Conservation (phyloP, 163 green algal genomes). For the Chloromonas sp. region DNA sequence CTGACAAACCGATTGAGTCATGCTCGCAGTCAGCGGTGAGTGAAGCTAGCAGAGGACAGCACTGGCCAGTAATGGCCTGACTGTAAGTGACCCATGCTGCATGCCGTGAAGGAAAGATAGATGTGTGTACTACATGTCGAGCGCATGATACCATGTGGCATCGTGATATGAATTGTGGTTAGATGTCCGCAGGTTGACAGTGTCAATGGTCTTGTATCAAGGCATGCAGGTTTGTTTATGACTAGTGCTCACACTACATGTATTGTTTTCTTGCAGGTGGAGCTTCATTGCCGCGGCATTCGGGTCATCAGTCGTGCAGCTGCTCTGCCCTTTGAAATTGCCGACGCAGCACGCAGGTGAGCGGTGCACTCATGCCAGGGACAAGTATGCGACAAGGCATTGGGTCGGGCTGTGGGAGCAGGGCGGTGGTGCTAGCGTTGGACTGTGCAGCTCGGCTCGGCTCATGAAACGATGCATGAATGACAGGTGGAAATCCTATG, state of each 20-base stretch:
- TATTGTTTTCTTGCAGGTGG: constrained; percentile 42
- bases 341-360: constrained; percentile 70
- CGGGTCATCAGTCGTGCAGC: constrained; percentile 67
- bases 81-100: neutral
- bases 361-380: neutral
- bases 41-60: neutral
- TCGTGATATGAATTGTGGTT: neutral
- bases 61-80: neutral
- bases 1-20: constrained; percentile 50
- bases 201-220: too few relatives aligned
- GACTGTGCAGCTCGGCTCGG: too few relatives aligned
- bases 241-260: too few relatives aligned
- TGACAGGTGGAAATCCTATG: too few relatives aligned
- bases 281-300: constrained; percentile 74
- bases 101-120: neutral
- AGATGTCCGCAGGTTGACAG: too few relatives aligned
- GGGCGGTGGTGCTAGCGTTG: too few relatives aligned
- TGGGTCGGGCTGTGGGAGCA: too few relatives aligned
- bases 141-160: too few relatives aligned
- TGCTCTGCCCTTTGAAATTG: constrained; percentile 88
- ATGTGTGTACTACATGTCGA: neutral
- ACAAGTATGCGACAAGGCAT: too few relatives aligned
- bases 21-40: constrained; percentile 71
- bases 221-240: too few relatives aligned
- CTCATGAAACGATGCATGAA: too few relatives aligned